These are phyloP conservation scores for Lophiotrema nucula DNA, from an alignment of 495 filamentous ascomycete species.

Conservation along the genomic window DNA sequence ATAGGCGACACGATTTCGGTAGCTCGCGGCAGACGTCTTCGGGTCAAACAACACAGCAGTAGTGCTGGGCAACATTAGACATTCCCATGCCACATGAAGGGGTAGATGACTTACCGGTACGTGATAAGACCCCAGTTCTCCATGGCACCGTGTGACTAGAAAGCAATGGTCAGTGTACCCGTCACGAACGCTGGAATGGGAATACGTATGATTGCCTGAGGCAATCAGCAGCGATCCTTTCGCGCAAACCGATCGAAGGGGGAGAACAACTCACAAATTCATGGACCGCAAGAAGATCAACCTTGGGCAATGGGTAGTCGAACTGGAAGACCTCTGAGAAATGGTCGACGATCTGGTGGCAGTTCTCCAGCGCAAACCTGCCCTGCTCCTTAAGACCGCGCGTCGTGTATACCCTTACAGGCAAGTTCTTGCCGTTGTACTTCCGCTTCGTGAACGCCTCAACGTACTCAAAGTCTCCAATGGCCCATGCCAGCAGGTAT, in stretches of 20 bases:
- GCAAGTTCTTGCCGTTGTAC: slow-evolving; percentile 84
- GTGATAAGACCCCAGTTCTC: slow-evolving; percentile 93
- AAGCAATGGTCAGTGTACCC: slow-evolving; percentile 38
- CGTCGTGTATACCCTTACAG: slow-evolving; percentile 95
- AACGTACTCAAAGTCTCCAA: slow-evolving; percentile 95
- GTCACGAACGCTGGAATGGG: not conserved
- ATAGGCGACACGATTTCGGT: slow-evolving; percentile 88
- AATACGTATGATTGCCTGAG: slow-evolving; percentile 40
- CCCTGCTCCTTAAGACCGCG: slow-evolving; percentile 86
- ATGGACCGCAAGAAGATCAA: slow-evolving; percentile 91
- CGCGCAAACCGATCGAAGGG: not conserved
- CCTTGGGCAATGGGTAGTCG: slow-evolving; percentile 94
- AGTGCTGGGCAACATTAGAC: slow-evolving; percentile 49
- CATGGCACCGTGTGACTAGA: slow-evolving; percentile 68
- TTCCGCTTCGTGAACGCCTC: slow-evolving; percentile 83
- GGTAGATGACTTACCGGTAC: slow-evolving; percentile 54
- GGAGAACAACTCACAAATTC: slow-evolving; percentile 67
- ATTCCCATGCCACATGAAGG: not conserved
- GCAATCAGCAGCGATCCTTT: slow-evolving; percentile 16
- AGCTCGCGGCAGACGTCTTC: slow-evolving; percentile 79
- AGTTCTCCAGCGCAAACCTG: slow-evolving; percentile 79
- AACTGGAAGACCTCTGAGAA: slow-evolving; percentile 93
- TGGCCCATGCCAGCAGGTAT: slow-evolving; percentile 89
- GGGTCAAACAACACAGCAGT: slow-evolving; percentile 92
- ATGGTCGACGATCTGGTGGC: slow-evolving; percentile 85